Evolutionary conservation across 352 stramenopile species (phyloP), one percentile per base, ranked within the genome.

Genomic region (Globisporangium middletonii): DNA sequence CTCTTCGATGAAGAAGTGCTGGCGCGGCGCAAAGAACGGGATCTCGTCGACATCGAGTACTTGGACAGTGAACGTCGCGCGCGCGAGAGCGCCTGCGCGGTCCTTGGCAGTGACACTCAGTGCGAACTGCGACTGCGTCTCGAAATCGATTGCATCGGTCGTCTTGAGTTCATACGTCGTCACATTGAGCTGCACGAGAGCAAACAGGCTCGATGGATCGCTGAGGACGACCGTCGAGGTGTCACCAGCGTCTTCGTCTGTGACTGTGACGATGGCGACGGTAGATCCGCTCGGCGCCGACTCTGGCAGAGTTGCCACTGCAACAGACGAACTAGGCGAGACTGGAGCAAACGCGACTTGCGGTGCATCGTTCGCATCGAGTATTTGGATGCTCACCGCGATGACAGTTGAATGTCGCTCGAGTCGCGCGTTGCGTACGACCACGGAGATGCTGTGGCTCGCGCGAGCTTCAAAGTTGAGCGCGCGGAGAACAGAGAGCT

Each of bases 21-120:
- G 69, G 1, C 59, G 48, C n/a, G 42, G 33, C 19, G 53, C 57
- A 26, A 83, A 56, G 37, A 65, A 62, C n/a, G 77, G 77, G 13
- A 59, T 15, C 26, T 87, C 77, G n/a, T 84, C 77, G 13, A 72
- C 58, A 58, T 87, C 72, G 5, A 62, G 46, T 11, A 87, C 65
- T 27, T 42, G 56, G 50, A 63, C 47, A 23, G 44, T 64, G 15
- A 60, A 59, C 11, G 46, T 51, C 41, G 58, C 33, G 37, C n/a
- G 27, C 28, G 53, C 18, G 1, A 26, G 0, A 4, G 44, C 45
- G 30, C 53, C 53, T 30, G 53, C 33, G 26, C 26, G 53, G 12
- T 59, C 53, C 45, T 35, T 59, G 42, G 43, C 43, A n/a, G 18
- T 23, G 18, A 52, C 27, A 12, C n/a, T 13, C 23, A 53, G 28